Evolutionary conservation across 352 stramenopile genomes (phyloP).

Genomic region (Aphanomyces euteiches): DNA sequence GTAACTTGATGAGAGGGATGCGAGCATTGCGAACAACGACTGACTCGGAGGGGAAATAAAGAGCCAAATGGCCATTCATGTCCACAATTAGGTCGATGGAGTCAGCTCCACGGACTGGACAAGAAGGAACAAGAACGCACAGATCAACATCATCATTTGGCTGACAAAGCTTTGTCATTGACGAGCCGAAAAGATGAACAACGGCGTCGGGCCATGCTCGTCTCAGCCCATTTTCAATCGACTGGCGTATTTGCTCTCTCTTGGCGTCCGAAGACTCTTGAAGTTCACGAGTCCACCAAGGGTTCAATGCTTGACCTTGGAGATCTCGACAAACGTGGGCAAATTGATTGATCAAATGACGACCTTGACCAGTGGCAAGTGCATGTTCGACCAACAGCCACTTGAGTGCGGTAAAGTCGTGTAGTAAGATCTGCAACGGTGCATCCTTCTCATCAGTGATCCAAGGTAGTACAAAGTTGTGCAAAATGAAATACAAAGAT

Average conservation of each 20-base stretch:
- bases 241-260: slow-evolving; percentile 36
- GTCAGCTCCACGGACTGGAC: slow-evolving; percentile 44
- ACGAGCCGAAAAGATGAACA: slow-evolving; percentile 69
- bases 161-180: slow-evolving; percentile 44
- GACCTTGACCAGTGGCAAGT: slow-evolving; percentile 15
- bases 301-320: neutral
- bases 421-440: slow-evolving; percentile 7
- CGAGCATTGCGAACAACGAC: slow-evolving; percentile 50
- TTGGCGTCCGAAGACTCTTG: neutral
- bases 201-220: slow-evolving; percentile 64
- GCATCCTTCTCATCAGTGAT: slow-evolving; percentile 15
- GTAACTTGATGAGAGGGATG: slow-evolving; percentile 65
- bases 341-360: slow-evolving; percentile 21
- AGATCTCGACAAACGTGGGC: slow-evolving; percentile 1
- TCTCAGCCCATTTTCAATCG: slow-evolving; percentile 44
- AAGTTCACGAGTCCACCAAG: slow-evolving; percentile 16
- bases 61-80: slow-evolving; percentile 59
- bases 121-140: slow-evolving; percentile 62
- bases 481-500: neutral
- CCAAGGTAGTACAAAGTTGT: slow-evolving; percentile 12
- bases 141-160: slow-evolving; percentile 56
- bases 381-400: slow-evolving; percentile 20
- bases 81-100: slow-evolving; percentile 51
- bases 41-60: slow-evolving; percentile 44
- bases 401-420: slow-evolving; percentile 23